Conservation (phyloP, 345 rosid genomes). For the Boechera divaricarpa region DNA sequence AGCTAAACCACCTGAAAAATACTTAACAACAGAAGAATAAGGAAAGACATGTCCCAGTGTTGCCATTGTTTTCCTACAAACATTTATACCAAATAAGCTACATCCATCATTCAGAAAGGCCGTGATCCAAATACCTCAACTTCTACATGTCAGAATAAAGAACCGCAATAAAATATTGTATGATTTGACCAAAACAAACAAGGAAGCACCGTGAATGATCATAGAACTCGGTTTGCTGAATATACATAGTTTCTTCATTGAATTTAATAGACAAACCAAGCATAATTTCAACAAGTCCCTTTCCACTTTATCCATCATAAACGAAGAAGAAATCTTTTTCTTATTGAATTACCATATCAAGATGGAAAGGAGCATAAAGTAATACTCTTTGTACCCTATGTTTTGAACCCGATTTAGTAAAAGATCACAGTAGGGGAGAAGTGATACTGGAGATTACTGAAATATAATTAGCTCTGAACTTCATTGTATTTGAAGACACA, state of each 20-base stretch:
- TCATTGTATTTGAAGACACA: slow-evolving; percentile 89
- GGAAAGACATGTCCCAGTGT: not conserved
- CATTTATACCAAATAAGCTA: not conserved
- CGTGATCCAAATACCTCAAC: not conserved
- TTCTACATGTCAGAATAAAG: not conserved
- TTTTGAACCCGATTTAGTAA: slow-evolving; percentile 8
- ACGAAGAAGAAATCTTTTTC: not conserved
- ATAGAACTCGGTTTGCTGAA: not conserved
- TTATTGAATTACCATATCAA: not conserved
- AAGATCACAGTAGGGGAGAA: not conserved
- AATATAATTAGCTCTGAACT: slow-evolving; percentile 34
- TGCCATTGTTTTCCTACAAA: not conserved
- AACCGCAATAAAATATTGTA: not conserved
- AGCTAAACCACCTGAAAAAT: not conserved
- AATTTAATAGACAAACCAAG: not conserved
- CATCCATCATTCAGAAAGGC: not conserved
- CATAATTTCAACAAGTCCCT: not conserved
- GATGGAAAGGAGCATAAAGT: not conserved
- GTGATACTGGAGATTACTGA: not conserved
- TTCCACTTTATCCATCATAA: not conserved
- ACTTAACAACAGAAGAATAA: slow-evolving; percentile 1
- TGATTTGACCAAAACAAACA: not conserved
- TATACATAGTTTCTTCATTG: not conserved
- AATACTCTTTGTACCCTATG: not conserved
- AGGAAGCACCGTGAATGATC: not conserved